These are phyloP conservation scores for Suillus subalutaceus DNA, from an alignment of 768 basidiomycete genomes.

Conservation along the genomic window DNA sequence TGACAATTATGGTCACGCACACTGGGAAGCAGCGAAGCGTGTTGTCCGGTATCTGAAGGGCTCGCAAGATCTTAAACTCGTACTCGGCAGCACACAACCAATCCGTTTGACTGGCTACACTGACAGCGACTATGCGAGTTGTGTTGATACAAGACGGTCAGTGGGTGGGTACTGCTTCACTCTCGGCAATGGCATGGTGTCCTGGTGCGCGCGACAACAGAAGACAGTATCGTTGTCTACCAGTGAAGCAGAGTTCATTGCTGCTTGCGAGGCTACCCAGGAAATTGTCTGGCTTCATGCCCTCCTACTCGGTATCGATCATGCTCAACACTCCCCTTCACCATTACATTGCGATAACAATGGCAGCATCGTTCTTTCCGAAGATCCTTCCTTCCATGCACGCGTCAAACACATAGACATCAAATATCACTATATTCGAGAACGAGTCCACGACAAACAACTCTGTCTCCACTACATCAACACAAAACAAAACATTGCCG, in stretches of 20 bases:
- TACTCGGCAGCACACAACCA: not conserved
- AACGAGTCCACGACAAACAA: slow-evolving; percentile 27
- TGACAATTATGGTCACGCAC: slow-evolving; percentile 24
- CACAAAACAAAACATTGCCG: slow-evolving; percentile 38
- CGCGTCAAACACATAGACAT: slow-evolving; percentile 49
- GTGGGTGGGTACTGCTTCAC: no score
- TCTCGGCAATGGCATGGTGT: no score
- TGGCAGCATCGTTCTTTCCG: slow-evolving; percentile 36
- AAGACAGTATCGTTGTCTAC: no score
- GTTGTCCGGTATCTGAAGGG: slow-evolving; percentile 22
- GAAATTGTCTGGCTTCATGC: slow-evolving; percentile 32
- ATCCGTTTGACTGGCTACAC: slow-evolving; percentile 15
- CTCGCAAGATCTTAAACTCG: not conserved
- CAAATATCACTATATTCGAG: slow-evolving; percentile 40
- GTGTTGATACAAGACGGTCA: slow-evolving; percentile 6
- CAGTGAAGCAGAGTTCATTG: slow-evolving; percentile 7
- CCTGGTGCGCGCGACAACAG: no score
- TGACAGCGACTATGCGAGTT: slow-evolving; percentile 32
- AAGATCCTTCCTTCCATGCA: slow-evolving; percentile 39
- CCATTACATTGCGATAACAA: slow-evolving; percentile 39
- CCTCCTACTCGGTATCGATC: slow-evolving; percentile 20
- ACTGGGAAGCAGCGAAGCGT: slow-evolving; percentile 31
- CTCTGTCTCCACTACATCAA: slow-evolving; percentile 33
- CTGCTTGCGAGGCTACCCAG: slow-evolving; percentile 28
- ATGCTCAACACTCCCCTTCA: not conserved